Base-by-base conservation (phyloP, 2,329 filamentous ascomycete genomes). In the Emergomyces pasteurianus region DNA sequence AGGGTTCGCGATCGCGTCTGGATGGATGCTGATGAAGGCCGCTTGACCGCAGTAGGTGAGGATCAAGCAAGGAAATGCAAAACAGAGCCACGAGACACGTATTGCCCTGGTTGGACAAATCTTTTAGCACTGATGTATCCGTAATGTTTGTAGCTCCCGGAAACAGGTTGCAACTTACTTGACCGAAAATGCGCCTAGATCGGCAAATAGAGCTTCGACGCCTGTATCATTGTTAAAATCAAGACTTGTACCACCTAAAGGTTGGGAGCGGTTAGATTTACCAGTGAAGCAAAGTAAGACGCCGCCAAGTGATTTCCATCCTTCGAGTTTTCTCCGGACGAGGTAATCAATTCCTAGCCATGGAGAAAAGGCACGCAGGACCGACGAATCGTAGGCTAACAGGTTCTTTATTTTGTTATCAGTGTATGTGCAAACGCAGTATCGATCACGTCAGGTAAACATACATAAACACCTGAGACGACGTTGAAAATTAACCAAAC, bases 161-260 rank as follows among this genome's bases (percentile, higher is more conserved):
- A 52, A 28, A 56, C 46, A 31, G 50, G 38, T 56, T 14, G 54
- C 46, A 56, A 62, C 63, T 61, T 61, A 58, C 63, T 63, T 64
- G 31, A 62, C 63, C 52, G 63, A 65, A 43, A 92, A 92, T 26
- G 88, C 88, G 40, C 88, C 88, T 7, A 92, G 77, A 67, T 92
- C 88, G 3, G 88, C 88, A 68, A 90, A 92, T 0, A 92, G 77
- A 1, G 88, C 87, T 70, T 91, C 88, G n/a, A 89, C 86, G 21
- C 86, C 88, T 65, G 40, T 28, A 0, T 7, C 23, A 18, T 23
- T n/a, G 23, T 42, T 52, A 58, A n/a, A n/a, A 43, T 38, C 3
- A 26, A 47, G 46, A 31, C 8, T 47, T 34, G 36, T 28, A 38
- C 3, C 47, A 26, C 34, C 28, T n/a, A 26, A 46, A 14, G 52